These are phyloP conservation scores for Corylus heterophylla DNA, from an alignment of 306 rosid genomes.

Conservation along the genomic window DNA sequence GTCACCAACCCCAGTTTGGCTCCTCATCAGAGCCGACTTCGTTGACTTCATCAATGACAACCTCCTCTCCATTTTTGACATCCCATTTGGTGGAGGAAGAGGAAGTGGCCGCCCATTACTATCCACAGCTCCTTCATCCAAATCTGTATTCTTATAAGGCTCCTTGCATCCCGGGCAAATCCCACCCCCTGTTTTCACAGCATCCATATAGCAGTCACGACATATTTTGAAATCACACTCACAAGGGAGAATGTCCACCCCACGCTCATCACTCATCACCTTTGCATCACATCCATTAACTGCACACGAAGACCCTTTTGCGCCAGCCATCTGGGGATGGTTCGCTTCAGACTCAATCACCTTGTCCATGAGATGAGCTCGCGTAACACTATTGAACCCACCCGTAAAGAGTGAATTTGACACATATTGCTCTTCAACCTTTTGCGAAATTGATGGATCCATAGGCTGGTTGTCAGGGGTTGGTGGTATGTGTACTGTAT, in stretches of 20 bases:
- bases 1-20: slow-evolving; percentile 77
- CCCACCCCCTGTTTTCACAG: slow-evolving; percentile 77
- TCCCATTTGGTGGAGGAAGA: slow-evolving; percentile 65
- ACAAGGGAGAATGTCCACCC: slow-evolving; percentile 89
- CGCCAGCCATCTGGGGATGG: slow-evolving; percentile 99
- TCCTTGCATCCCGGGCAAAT: slow-evolving; percentile 93
- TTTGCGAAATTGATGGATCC: slow-evolving; percentile 82
- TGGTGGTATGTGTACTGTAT: slow-evolving; percentile 85
- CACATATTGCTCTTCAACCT: slow-evolving; percentile 92
- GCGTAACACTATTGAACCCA: slow-evolving; percentile 81
- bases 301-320: slow-evolving; percentile 84
- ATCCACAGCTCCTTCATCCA: slow-evolving; percentile 73
- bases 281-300: slow-evolving; percentile 92
- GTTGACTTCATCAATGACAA: slow-evolving; percentile 88
- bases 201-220: slow-evolving; percentile 87
- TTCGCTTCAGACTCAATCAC: slow-evolving; percentile 82
- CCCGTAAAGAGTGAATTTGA: slow-evolving; percentile 89
- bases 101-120: slow-evolving; percentile 60
- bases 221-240: slow-evolving; percentile 97
- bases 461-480: slow-evolving; percentile 98
- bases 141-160: slow-evolving; percentile 73
- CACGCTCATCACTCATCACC: slow-evolving; percentile 88
- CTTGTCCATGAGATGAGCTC: slow-evolving; percentile 95
- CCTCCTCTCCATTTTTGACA: slow-evolving; percentile 89
- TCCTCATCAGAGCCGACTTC: slow-evolving; percentile 74